Evolutionary conservation across 1,139 yeast genomes (phyloP), one percentile per base, ranked within the genome.

Genomic region (Suhomyces guaymorum): DNA sequence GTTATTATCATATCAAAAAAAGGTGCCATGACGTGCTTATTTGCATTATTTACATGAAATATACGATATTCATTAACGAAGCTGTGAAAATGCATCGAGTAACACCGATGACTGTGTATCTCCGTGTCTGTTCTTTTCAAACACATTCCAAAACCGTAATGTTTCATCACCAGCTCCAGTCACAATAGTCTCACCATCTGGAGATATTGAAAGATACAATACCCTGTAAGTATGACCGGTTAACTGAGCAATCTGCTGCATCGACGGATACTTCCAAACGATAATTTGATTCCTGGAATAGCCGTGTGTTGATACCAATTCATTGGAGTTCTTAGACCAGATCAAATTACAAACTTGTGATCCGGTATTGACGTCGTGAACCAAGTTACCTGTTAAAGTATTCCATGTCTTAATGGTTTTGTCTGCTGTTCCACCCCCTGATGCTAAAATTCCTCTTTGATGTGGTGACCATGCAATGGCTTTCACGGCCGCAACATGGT

Each of bases 131-230:
- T 74, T 78, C 57, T 83, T 87, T 42, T 86, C 95, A 62, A 87
- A 89, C 2, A 88, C 83, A 49, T 86, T 87, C 97, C 97, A 90
- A 52, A 89, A 87, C 48, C 97, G 63, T 40, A 92, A 65, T 0
- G 98, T 92, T 59, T 94, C 98, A 61, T 92, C 99, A 2, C 98
- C 98, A 1, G 98, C 97, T 1, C 98, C 99, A 0, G 98, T 90
- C 3, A 92, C 98, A n/a, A 92, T 84, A 0, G 97, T 88, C 45
- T 87, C 90, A 1, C 98, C 98, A 61, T 92, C 97, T 0, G 97
- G 96, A n/a, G 95, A 84, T 65, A 92, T 72, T 3, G 96, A 80
- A 46, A 92, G 70, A 56, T 92, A 94, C 32, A 94, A 66, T 7
- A 92, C 98, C 42, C 99, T 73, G 55, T 85, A 88, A 1, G 96